These are phyloP conservation scores for Daldinia caldariorum DNA, from an alignment of 495 filamentous ascomycete species.

Conservation along the genomic window DNA sequence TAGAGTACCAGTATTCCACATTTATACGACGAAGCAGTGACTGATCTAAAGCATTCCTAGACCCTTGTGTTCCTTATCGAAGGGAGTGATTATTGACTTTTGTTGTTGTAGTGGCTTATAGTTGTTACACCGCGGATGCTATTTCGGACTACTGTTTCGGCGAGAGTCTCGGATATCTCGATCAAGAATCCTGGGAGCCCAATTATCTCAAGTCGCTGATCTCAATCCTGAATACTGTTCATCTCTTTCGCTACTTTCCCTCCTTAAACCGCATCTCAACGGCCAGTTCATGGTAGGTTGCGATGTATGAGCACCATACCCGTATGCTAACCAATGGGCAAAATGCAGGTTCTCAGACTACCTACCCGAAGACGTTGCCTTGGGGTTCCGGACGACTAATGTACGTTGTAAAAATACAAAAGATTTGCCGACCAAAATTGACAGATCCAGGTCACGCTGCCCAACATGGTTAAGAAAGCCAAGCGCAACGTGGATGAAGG, in stretches of 20 bases:
- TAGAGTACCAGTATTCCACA: background rate
- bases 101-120: conserved; percentile 22
- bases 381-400: conserved; percentile 20
- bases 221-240: conserved; percentile 13
- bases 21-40: background rate
- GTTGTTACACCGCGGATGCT: conserved; percentile 39
- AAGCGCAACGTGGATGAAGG: conserved; percentile 6
- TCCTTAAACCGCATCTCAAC: conserved; percentile 11
- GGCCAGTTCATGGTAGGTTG: conserved; percentile 11
- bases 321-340: background rate
- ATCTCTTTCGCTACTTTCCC: conserved; percentile 33
- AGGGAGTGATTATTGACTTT: background rate
- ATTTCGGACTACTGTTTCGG: conserved; percentile 44
- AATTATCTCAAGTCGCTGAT: conserved; percentile 33
- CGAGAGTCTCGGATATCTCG: conserved; percentile 34
- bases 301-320: background rate
- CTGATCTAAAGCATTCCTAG: background rate
- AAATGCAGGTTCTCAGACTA: conserved; percentile 18
- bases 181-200: conserved; percentile 27
- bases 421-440: background rate
- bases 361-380: conserved; percentile 11
- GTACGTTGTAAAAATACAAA: conserved; percentile 15
- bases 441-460: conserved; percentile 25
- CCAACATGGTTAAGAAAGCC: conserved; percentile 15
- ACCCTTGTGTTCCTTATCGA: background rate